These are phyloP conservation scores for Tricholoma sp. DNA, from an alignment of 768 basidiomycete species.

Conservation along the genomic window DNA sequence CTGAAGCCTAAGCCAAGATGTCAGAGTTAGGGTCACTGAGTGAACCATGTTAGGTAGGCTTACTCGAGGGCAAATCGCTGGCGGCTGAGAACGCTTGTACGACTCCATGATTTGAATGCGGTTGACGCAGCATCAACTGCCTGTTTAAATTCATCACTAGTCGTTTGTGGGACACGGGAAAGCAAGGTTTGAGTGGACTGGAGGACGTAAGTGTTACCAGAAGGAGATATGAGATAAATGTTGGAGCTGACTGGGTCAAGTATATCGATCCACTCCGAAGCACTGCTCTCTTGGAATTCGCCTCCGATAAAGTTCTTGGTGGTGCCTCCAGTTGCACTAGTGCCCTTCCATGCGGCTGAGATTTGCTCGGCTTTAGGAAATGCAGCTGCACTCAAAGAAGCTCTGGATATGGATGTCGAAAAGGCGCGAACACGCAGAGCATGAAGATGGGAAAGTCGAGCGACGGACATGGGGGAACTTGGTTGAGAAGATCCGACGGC, in stretches of 20 bases:
- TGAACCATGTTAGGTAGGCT: conserved; percentile 19
- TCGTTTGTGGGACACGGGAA: conserved; percentile 87
- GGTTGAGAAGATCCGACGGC: neutral
- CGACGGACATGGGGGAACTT: conserved; percentile 26
- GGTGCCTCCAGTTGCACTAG: conserved; percentile 75
- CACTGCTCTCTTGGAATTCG: conserved; percentile 79
- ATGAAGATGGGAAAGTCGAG: conserved; percentile 26
- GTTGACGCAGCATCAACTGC: conserved; percentile 80
- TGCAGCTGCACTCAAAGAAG: conserved; percentile 49
- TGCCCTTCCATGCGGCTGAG: conserved; percentile 80
- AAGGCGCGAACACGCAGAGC: conserved; percentile 27
- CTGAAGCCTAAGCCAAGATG: conserved; percentile 58
- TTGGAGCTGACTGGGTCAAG: conserved; percentile 71
- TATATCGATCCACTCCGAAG: conserved; percentile 79
- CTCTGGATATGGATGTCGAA: conserved; percentile 41
- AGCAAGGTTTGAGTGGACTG: conserved; percentile 90
- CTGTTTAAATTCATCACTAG: conserved; percentile 70
- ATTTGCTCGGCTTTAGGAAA: conserved; percentile 63
- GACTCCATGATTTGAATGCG: conserved; percentile 88
- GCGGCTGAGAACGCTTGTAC: conserved; percentile 76
- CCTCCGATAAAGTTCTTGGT: conserved; percentile 94
- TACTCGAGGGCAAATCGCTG: conserved; percentile 90
- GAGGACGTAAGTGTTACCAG: neutral
- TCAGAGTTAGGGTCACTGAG: neutral
- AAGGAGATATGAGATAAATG: neutral